Percentiles rank a stretch among this genome's conserved stretches.
These are phyloP conservation scores for Lithospermum erythrorhizon DNA, from an alignment of 257 asterid genomes.

Conservation along the genomic window DNA sequence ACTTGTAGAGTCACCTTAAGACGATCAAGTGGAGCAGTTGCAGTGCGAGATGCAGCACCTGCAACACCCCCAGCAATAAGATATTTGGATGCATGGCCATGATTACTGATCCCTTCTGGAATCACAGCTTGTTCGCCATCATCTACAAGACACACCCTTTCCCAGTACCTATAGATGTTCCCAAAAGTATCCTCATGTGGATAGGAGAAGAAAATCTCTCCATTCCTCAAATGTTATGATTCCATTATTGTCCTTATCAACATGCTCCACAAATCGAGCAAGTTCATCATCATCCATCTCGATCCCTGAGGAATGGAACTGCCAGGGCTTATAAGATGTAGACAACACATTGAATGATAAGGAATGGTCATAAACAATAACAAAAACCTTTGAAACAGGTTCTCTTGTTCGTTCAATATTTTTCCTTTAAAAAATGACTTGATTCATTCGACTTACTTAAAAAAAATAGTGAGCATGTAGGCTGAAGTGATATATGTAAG, in stretches of 20 bases:
- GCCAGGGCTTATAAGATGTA: slow-evolving; percentile 61
- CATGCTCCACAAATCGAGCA: slow-evolving; percentile 92
- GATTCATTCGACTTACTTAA: not conserved
- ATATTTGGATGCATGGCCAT: slow-evolving; percentile 67
- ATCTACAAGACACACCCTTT: slow-evolving; percentile 85
- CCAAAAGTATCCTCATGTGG: slow-evolving; percentile 95
- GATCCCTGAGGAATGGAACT: slow-evolving; percentile 77
- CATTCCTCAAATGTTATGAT: slow-evolving; percentile 95
- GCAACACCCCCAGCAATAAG: slow-evolving; percentile 96
- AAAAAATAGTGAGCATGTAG: not conserved
- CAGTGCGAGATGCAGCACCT: slow-evolving; percentile 93
- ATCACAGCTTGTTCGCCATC: slow-evolving; percentile 91
- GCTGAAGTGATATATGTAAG: not conserved
- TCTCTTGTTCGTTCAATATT: not conserved
- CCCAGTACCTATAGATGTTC: slow-evolving; percentile 84
- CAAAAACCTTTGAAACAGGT: not conserved
- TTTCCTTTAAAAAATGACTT: not conserved
- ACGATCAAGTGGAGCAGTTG: slow-evolving; percentile 95
- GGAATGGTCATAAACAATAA: not conserved
- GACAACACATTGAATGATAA: not conserved
- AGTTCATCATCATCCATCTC: slow-evolving; percentile 85
- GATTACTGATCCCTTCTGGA: slow-evolving; percentile 91
- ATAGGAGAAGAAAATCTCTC: slow-evolving; percentile 90
- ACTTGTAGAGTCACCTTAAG: slow-evolving; percentile 84
- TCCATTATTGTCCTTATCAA: slow-evolving; percentile 91